Evolutionary conservation across 306 rosid species (phyloP).

Genomic region (Fragaria nilgerrensis): DNA sequence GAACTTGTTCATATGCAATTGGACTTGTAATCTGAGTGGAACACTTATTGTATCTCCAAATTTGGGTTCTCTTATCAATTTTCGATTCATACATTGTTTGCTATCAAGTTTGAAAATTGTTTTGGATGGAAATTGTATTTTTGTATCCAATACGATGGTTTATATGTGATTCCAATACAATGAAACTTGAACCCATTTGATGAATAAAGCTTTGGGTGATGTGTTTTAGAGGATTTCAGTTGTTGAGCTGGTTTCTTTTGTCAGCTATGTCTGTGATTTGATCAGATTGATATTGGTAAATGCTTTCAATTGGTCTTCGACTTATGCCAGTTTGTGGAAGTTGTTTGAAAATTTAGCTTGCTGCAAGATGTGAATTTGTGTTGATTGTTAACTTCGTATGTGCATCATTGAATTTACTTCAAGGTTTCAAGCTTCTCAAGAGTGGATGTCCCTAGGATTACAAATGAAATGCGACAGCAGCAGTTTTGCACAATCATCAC

Average conservation of each 20-base stretch:
- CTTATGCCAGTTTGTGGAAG: background rate
- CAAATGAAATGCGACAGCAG: background rate
- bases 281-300: background rate
- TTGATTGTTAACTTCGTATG: background rate
- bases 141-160: background rate
- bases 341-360: background rate
- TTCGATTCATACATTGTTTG: background rate
- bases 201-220: background rate
- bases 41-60: no score
- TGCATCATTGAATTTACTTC: background rate
- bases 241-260: background rate
- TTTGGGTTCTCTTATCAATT: background rate
- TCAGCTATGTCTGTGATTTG: background rate
- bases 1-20: no score
- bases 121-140: background rate
- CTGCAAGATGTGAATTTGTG: background rate
- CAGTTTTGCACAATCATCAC: background rate
- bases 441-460: background rate
- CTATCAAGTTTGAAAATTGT: background rate
- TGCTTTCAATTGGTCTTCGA: background rate
- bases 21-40: no score
- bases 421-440: slow-evolving; percentile 3
- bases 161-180: no score
- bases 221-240: background rate
- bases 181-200: background rate